A percentile compares a stretch with the other conserved stretches of the same genome.
phyloP scores from a whole-genome alignment of 2,329 filamentous ascomycete species.

The Penicillium glabrum region DNA sequence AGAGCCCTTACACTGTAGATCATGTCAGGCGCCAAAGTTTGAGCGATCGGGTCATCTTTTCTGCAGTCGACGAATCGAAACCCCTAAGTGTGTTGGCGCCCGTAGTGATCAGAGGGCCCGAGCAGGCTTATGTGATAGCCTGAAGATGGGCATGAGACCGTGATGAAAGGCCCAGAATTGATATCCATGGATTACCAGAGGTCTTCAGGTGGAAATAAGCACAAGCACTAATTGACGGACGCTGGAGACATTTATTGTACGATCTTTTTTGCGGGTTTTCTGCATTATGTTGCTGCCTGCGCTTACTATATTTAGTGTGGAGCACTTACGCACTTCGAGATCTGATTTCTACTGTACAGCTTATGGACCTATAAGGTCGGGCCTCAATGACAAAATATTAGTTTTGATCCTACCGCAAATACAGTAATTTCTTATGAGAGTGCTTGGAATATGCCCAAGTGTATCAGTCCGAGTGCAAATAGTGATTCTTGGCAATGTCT shows the following conservation, averaged over 20 bases:
- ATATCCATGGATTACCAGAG: neutral
- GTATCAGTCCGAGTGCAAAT: too few species aligned
- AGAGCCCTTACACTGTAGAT: neutral
- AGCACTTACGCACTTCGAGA: neutral
- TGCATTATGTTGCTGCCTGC: constrained; percentile 5
- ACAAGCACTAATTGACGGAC: neutral
- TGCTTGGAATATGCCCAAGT: too few species aligned
- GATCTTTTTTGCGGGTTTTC: neutral
- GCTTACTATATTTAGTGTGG: constrained; percentile 1
- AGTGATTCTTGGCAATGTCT: neutral
- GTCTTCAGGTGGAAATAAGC: neutral
- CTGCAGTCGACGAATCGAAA: neutral
- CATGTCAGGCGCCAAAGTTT: neutral
- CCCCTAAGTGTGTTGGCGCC: neutral
- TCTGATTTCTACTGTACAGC: neutral
- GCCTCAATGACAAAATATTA: too few species aligned
- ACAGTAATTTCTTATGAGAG: too few species aligned
- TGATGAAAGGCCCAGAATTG: neutral
- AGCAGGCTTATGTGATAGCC: neutral
- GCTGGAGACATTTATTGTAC: neutral
- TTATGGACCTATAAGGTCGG: neutral
- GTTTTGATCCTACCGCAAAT: too few species aligned
- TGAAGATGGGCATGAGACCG: neutral
- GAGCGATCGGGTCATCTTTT: neutral
- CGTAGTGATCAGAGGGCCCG: neutral